These are phyloP conservation scores for Lasiodiplodia sp. DNA, from an alignment of 2,329 filamentous ascomycete genomes.

Conservation along the genomic window DNA sequence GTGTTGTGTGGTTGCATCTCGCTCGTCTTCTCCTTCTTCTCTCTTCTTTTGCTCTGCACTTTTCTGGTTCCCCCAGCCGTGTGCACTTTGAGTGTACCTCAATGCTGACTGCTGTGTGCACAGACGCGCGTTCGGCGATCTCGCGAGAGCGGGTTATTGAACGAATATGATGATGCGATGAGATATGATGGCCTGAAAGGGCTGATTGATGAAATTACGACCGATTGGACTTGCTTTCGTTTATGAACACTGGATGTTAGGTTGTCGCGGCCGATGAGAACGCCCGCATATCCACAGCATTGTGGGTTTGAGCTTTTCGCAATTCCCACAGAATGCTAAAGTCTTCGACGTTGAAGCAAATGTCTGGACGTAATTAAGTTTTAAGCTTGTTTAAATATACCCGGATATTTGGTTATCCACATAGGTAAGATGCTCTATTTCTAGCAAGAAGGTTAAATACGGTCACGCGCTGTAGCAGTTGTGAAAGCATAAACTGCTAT, in stretches of 20 bases:
- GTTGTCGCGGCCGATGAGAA: background rate
- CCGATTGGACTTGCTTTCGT: background rate
- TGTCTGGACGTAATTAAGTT: too few species aligned
- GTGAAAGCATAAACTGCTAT: too few species aligned
- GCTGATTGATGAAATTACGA: background rate
- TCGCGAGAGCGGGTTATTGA: background rate
- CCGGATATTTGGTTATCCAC: too few species aligned
- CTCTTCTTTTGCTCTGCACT: background rate
- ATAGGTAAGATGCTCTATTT: too few species aligned
- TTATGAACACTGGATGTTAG: background rate
- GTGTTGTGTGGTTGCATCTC: background rate
- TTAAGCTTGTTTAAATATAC: too few species aligned
- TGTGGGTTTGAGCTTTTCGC: too few species aligned
- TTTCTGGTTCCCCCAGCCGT: background rate
- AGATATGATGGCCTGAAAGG: background rate
- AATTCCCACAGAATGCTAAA: too few species aligned
- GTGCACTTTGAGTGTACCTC: background rate
- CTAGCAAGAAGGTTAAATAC: too few species aligned
- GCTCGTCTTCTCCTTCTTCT: background rate
- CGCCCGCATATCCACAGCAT: background rate
- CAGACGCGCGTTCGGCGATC: background rate
- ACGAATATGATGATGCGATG: background rate
- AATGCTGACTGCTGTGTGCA: background rate
- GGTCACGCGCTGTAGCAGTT: too few species aligned
- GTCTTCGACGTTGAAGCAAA: too few species aligned